These are phyloP conservation scores for Sporothrix brasiliensis DNA, from an alignment of 2,329 filamentous ascomycete species.

Conservation along the genomic window DNA sequence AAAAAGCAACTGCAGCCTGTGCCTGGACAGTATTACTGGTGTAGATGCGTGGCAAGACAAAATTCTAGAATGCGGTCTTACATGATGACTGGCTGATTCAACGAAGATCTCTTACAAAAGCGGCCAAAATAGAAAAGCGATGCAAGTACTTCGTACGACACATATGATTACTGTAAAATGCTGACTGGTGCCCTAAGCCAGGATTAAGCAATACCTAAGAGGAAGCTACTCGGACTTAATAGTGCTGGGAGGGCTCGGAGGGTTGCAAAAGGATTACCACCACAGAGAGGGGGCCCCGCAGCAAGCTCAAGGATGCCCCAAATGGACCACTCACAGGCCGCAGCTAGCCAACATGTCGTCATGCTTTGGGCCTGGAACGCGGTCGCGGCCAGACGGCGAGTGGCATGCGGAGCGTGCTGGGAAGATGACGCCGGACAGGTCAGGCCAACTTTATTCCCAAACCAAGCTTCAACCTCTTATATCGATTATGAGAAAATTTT, in stretches of 20 bases:
- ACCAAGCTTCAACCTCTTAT: conserved; percentile 12
- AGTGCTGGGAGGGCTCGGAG: no score
- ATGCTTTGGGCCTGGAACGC: conserved; percentile 31
- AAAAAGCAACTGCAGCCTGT: conserved; percentile 7
- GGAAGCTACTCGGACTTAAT: neutral
- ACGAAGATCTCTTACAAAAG: neutral
- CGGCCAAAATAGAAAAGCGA: neutral
- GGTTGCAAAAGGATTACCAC: no score
- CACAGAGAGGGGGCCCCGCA: neutral
- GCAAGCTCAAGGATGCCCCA: neutral
- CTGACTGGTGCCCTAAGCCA: conserved; percentile 16
- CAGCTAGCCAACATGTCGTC: conserved; percentile 36
- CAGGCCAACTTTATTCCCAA: conserved; percentile 19
- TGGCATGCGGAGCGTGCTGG: conserved; percentile 21
- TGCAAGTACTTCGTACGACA: neutral
- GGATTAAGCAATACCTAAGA: neutral
- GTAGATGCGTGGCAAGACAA: no score
- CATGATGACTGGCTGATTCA: no score
- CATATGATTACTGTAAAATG: neutral
- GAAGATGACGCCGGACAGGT: conserved; percentile 8
- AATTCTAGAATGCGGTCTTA: conserved; percentile 1
- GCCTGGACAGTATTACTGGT: neutral
- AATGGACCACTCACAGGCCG: conserved; percentile 34
- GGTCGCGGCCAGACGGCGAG: conserved; percentile 21
- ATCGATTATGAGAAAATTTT: conserved; percentile 13